Evolutionary conservation across 2,329 filamentous ascomycete genomes (phyloP).

Genomic region (Westerdykella aurantiaca): DNA sequence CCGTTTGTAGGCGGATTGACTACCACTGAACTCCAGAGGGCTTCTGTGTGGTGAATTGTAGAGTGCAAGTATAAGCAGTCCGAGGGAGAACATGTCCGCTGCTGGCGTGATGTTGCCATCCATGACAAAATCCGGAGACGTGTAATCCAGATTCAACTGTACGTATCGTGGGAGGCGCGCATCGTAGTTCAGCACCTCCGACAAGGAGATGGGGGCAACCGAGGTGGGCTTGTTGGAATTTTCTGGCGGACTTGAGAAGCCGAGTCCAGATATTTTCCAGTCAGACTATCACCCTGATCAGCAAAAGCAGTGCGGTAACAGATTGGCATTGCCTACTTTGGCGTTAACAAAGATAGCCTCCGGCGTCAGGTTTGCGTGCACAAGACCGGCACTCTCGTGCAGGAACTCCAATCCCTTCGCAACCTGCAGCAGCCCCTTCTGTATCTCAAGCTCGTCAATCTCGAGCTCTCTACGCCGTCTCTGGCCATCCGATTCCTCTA

Average conservation of each 20-base stretch:
- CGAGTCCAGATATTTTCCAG: conserved; percentile 96
- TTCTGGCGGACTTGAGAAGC: conserved; percentile 78
- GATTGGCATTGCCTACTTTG: conserved; percentile 55
- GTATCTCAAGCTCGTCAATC: conserved; percentile 94
- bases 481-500: conserved; percentile 70
- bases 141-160: conserved; percentile 87
- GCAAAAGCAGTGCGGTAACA: conserved; percentile 10
- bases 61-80: conserved; percentile 77
- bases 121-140: conserved; percentile 88
- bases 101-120: conserved; percentile 80
- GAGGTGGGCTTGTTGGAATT: conserved; percentile 68
- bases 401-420: conserved; percentile 92
- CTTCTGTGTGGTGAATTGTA: conserved; percentile 94
- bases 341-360: conserved; percentile 91
- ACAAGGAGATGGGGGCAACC: conserved; percentile 72
- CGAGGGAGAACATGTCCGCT: conserved; percentile 90
- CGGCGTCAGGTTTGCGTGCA: conserved; percentile 91
- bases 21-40: conserved; percentile 75
- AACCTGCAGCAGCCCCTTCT: conserved; percentile 89
- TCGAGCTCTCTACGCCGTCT: conserved; percentile 71
- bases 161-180: conserved; percentile 73
- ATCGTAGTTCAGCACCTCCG: conserved; percentile 80
- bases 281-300: conserved; percentile 60
- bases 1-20: conserved; percentile 77
- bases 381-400: conserved; percentile 87